Evolutionary conservation across 2,329 filamentous ascomycete genomes (phyloP).

Genomic region (Aureobasidium sp.): DNA sequence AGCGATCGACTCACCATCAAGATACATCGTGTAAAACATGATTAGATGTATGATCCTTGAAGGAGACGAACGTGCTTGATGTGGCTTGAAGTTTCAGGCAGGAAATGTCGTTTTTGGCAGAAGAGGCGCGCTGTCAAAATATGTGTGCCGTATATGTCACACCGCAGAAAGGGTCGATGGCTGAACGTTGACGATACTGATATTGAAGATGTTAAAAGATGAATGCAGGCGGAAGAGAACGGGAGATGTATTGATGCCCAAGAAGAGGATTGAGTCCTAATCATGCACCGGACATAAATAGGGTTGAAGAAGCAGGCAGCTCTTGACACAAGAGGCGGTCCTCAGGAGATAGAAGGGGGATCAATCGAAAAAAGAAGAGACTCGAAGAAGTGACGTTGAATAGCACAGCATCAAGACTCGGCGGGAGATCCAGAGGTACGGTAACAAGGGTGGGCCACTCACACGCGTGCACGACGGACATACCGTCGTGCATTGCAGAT

Average conservation of each 20-base stretch:
- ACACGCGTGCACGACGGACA: slow-evolving; percentile 9
- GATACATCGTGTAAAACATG: slow-evolving; percentile 13
- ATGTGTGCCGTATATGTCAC: slow-evolving; percentile 1
- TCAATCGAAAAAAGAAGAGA: background rate
- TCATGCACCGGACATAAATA: background rate
- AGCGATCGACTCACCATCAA: slow-evolving; percentile 9
- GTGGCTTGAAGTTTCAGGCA: slow-evolving; percentile 4
- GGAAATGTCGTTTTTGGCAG: background rate
- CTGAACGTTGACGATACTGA: background rate
- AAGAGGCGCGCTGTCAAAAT: slow-evolving; percentile 3
- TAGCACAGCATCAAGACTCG: slow-evolving; percentile 9
- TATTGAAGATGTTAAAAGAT: background rate
- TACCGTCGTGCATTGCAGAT: slow-evolving; percentile 13
- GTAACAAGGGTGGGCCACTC: slow-evolving; percentile 3
- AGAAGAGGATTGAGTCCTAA: background rate
- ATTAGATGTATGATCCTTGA: background rate
- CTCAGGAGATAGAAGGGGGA: background rate
- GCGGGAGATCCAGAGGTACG: slow-evolving; percentile 6
- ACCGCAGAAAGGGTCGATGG: background rate
- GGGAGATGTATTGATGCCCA: slow-evolving; percentile 10
- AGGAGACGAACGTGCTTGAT: background rate
- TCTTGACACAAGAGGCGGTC: background rate
- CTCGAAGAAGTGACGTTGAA: slow-evolving; percentile 9
- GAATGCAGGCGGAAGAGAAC: background rate
- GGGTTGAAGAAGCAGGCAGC: background rate